Conservation (phyloP, 305 asterid species). For the Lippia alba region DNA sequence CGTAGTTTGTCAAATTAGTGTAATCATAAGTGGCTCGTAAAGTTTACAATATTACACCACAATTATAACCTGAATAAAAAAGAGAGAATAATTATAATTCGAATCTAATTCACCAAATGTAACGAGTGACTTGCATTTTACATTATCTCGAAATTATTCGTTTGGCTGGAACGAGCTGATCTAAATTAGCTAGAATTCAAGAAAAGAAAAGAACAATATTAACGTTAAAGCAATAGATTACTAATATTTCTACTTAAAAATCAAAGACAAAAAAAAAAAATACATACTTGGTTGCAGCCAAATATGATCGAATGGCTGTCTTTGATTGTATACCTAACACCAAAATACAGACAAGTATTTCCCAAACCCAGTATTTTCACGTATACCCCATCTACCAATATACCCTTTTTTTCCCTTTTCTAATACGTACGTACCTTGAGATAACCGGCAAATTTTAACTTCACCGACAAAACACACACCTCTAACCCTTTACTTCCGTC, state of each 20-base stretch:
- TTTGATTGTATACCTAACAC: constrained; percentile 40
- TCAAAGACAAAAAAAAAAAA: not conserved
- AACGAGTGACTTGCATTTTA: too few species aligned
- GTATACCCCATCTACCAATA: constrained; percentile 25
- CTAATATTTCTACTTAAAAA: constrained; percentile 2
- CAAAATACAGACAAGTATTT: constrained; percentile 40
- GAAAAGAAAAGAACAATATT: too few species aligned
- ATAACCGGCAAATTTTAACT: constrained; percentile 35
- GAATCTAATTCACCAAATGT: too few species aligned
- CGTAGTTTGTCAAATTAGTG: too few species aligned
- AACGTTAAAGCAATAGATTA: not conserved
- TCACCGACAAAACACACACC: constrained; percentile 45
- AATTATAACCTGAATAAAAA: too few species aligned
- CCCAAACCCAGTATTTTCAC: constrained; percentile 34
- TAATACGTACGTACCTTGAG: not conserved
- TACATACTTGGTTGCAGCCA: constrained; percentile 17
- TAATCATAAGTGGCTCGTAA: too few species aligned
- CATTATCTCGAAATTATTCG: too few species aligned
- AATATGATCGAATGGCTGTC: constrained; percentile 20
- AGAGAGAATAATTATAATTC: too few species aligned
- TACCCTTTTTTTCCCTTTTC: not conserved
- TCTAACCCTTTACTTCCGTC: not conserved
- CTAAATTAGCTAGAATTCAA: too few species aligned
- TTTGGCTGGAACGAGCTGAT: too few species aligned
- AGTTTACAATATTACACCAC: too few species aligned